A percentile compares a stretch with the other conserved stretches of the same genome.
Evolutionary conservation across 192 early-diverging fungal species (phyloP).

Genomic region (Coemansia sp.): DNA sequence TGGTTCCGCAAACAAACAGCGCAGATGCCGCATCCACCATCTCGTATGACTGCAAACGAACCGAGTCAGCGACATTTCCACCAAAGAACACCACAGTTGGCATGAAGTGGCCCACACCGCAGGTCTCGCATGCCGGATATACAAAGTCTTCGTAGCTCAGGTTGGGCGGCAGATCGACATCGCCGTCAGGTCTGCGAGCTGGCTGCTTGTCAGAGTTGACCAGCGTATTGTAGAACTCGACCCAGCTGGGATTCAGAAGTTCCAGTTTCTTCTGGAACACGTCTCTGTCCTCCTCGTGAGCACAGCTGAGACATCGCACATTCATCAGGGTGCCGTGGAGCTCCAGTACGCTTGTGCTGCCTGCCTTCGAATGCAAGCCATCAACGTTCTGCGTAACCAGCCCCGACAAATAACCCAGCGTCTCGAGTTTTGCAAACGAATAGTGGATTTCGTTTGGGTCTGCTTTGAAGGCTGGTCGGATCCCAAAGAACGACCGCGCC

Average conservation of each 20-base stretch:
- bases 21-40: constrained; percentile 62
- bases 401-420: constrained; percentile 47
- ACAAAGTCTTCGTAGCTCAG: constrained; percentile 65
- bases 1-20: constrained; percentile 78
- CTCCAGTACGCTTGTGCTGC: constrained; percentile 66
- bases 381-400: constrained; percentile 96
- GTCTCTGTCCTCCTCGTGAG: constrained; percentile 53
- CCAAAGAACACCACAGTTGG: constrained; percentile 90
- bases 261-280: constrained; percentile 67
- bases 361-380: constrained; percentile 68
- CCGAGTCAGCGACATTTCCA: constrained; percentile 66
- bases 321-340: constrained; percentile 79
- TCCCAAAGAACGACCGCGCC: constrained; percentile 86
- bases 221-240: constrained; percentile 45
- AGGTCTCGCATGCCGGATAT: constrained; percentile 71
- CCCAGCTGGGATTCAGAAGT: constrained; percentile 70
- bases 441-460: constrained; percentile 75
- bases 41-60: constrained; percentile 58
- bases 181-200: constrained; percentile 78
- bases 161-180: constrained; percentile 65
- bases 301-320: constrained; percentile 76
- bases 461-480: constrained; percentile 64
- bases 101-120: constrained; percentile 65
- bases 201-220: constrained; percentile 48
- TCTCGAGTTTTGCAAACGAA: constrained; percentile 58